These are phyloP conservation scores for Fusarium newnesense DNA, from an alignment of 2,329 filamentous ascomycete species.

Conservation along the genomic window DNA sequence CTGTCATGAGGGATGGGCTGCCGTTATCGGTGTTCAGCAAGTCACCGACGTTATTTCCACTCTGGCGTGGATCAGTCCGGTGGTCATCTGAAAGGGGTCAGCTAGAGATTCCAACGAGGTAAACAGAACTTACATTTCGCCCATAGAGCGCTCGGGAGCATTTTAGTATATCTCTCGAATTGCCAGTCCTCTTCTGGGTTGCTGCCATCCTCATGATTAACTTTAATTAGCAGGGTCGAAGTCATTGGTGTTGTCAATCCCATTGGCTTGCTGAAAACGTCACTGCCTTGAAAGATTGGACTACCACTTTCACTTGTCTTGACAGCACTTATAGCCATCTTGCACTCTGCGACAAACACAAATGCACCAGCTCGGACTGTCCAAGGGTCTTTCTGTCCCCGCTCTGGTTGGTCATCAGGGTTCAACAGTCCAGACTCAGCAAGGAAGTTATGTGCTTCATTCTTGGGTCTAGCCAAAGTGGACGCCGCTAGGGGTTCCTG, in stretches of 20 bases:
- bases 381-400: neutral
- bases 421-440: neutral
- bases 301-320: neutral
- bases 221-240: neutral
- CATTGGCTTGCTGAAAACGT: slow-evolving; percentile 10
- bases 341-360: slow-evolving; percentile 4
- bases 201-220: neutral
- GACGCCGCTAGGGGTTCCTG: neutral
- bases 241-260: neutral
- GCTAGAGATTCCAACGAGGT: fast-evolving
- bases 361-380: neutral
- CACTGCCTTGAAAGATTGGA: neutral
- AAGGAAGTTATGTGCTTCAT: slow-evolving; percentile 13
- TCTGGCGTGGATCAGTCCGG: neutral
- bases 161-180: neutral
- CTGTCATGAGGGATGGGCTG: slow-evolving; percentile 4
- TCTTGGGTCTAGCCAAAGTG: neutral
- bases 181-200: neutral
- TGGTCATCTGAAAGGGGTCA: neutral
- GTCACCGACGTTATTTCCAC: slow-evolving; percentile 1
- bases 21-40: neutral
- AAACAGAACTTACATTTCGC: neutral
- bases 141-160: slow-evolving; percentile 3
- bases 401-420: neutral
- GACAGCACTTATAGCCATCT: slow-evolving; percentile 1